A percentile compares a stretch with the other conserved stretches of the same genome.
phyloP scores from a whole-genome alignment of 2,329 filamentous ascomycete species.

The Sporothrix humicola region DNA sequence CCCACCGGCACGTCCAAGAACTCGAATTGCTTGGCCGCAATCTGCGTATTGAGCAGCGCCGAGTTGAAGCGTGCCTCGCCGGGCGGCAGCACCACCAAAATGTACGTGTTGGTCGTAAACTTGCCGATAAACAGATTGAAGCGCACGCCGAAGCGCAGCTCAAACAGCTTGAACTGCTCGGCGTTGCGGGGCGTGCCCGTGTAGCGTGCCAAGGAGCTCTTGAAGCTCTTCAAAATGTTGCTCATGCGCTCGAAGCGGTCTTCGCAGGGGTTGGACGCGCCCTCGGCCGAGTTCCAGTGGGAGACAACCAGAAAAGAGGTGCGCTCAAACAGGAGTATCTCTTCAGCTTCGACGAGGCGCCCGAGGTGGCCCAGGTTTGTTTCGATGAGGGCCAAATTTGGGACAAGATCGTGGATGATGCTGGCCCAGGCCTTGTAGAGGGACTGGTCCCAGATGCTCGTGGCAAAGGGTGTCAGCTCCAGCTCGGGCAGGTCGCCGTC shows the following conservation, averaged over 20 bases:
- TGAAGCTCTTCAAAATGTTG: slow-evolving; percentile 98
- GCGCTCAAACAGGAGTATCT: slow-evolving; percentile 92
- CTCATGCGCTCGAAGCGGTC: slow-evolving; percentile 93
- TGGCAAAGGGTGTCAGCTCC: slow-evolving; percentile 86
- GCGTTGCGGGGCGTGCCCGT: slow-evolving; percentile 80
- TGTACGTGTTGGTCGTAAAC: slow-evolving; percentile 96
- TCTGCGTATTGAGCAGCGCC: slow-evolving; percentile 86
- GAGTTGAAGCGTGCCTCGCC: slow-evolving; percentile 91
- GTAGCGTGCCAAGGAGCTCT: slow-evolving; percentile 78
- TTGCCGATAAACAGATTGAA: slow-evolving; percentile 96
- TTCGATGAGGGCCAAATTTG: slow-evolving; percentile 88
- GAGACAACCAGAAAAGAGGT: slow-evolving; percentile 97
- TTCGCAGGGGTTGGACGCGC: slow-evolving; percentile 80
- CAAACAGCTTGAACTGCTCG: slow-evolving; percentile 80
- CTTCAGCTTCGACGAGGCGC: slow-evolving; percentile 85
- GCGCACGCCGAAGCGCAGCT: slow-evolving; percentile 74
- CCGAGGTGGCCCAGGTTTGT: slow-evolving; percentile 82
- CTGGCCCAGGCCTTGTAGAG: slow-evolving; percentile 98
- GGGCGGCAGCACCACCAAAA: slow-evolving; percentile 88
- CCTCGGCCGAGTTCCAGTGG: slow-evolving; percentile 78
- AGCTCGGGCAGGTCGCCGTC: slow-evolving; percentile 50
- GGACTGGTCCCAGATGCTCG: slow-evolving; percentile 98
- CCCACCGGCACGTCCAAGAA: slow-evolving; percentile 63
- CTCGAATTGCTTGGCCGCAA: slow-evolving; percentile 82
- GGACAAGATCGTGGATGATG: slow-evolving; percentile 97